phyloP scores from a whole-genome alignment of 768 basidiomycete genomes.

The Hemileccinum impolitum region DNA sequence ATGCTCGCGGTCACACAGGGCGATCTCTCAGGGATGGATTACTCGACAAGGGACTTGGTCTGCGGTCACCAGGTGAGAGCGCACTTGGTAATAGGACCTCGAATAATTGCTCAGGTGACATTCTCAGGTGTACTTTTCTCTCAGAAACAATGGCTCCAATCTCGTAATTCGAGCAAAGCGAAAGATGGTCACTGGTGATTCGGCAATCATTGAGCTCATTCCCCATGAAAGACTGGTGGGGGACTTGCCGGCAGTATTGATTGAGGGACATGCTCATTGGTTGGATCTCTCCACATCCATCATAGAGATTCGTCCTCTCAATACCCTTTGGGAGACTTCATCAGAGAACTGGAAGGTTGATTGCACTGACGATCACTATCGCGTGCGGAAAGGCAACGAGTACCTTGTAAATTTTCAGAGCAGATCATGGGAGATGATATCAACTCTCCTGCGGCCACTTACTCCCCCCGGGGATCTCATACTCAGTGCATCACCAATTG shows the following conservation, averaged over 20 bases:
- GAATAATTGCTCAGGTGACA: no score
- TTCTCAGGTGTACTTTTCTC: no score
- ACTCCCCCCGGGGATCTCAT: constrained; percentile 13
- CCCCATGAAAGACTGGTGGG: constrained; percentile 12
- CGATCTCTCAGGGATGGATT: no score
- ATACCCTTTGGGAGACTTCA: constrained; percentile 16
- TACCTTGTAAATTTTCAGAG: constrained; percentile 27
- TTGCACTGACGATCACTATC: not conserved
- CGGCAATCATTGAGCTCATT: constrained; percentile 17
- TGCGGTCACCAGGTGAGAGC: no score
- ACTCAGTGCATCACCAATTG: constrained; percentile 3
- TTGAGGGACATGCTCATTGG: constrained; percentile 4
- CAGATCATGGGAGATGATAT: constrained; percentile 21
- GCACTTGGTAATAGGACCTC: no score
- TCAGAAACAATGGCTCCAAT: no score
- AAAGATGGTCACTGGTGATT: not conserved
- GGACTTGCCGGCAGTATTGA: constrained; percentile 13
- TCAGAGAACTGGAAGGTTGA: constrained; percentile 21
- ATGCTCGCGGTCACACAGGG: no score
- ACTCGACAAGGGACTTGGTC: no score
- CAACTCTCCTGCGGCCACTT: constrained; percentile 10
- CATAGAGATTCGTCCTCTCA: not conserved
- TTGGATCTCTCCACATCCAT: not conserved
- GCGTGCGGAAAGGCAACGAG: not conserved
- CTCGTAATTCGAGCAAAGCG: constrained; percentile 17